phyloP scores from a whole-genome alignment of 192 early-diverging fungal genomes.

The Coemansia sp. region DNA sequence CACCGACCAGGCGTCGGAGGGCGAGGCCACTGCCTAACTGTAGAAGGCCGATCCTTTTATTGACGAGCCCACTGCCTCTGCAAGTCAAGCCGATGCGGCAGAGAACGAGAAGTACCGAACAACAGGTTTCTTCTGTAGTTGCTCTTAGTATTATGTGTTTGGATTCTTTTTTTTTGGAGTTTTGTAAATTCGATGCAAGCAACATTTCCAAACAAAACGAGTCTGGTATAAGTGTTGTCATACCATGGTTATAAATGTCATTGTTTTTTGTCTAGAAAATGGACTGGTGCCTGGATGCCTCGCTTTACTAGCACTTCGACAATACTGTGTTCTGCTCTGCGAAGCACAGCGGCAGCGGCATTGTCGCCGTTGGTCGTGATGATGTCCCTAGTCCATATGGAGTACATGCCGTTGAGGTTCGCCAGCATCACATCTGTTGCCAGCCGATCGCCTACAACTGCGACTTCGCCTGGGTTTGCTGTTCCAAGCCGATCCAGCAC shows the following conservation, averaged over 20 bases:
- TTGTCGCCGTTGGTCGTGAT: conserved; percentile 80
- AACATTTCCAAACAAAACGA: too few relatives aligned
- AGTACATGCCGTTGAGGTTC: conserved; percentile 70
- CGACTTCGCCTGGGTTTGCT: conserved; percentile 55
- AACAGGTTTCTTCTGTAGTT: neutral
- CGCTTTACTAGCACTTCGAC: conserved; percentile 9
- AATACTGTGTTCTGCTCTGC: conserved; percentile 25
- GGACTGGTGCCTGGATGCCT: conserved; percentile 10
- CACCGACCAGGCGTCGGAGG: conserved; percentile 8
- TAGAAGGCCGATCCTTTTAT: neutral
- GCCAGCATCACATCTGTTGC: conserved; percentile 86
- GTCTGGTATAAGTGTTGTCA: too few relatives aligned
- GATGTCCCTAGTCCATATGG: conserved; percentile 68
- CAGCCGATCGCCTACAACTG: conserved; percentile 84
- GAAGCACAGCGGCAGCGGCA: conserved; percentile 55
- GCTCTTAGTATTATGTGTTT: neutral
- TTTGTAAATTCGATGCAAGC: too few relatives aligned
- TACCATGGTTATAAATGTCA: too few relatives aligned
- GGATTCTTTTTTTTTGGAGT: neutral
- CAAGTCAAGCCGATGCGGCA: too few relatives aligned
- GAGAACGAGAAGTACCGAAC: too few relatives aligned
- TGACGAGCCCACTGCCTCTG: too few relatives aligned
- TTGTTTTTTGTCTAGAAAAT: neutral
- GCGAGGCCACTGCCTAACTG: conserved; percentile 9
- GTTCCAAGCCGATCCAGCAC: conserved; percentile 57